A percentile compares a stretch with the other conserved stretches of the same genome.
phyloP scores from a whole-genome alignment of 2,329 filamentous ascomycete species.

The Tolypocladium album region DNA sequence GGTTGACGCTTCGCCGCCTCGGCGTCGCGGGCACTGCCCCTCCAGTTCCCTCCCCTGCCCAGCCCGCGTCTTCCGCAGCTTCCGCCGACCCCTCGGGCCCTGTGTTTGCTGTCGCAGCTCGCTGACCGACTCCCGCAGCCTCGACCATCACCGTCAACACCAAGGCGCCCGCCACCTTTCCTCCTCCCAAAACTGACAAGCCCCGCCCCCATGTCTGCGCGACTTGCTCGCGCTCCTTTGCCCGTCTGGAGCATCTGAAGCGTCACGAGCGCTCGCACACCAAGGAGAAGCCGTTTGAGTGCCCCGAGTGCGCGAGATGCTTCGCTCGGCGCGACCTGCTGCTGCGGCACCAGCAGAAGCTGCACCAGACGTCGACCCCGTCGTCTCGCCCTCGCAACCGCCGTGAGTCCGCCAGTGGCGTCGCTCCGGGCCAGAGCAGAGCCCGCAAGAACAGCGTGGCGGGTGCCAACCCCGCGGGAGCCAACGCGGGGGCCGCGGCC shows the following conservation, averaged over 20 bases:
- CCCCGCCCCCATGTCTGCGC: constrained; percentile 88
- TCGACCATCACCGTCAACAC: constrained; percentile 43
- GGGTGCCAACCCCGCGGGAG: constrained; percentile 34
- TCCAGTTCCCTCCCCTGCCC: constrained; percentile 17
- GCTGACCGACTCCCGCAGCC: constrained; percentile 19
- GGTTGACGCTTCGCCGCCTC: constrained; percentile 1
- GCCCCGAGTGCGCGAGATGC: constrained; percentile 85
- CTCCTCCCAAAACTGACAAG: constrained; percentile 92
- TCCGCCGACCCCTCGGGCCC: not conserved
- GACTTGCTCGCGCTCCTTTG: constrained; percentile 87
- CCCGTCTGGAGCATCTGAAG: constrained; percentile 90
- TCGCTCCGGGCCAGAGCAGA: constrained; percentile 54
- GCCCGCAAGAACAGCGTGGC: constrained; percentile 90
- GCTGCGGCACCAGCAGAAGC: constrained; percentile 93
- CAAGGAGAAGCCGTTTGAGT: constrained; percentile 98
- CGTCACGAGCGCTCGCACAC: constrained; percentile 96
- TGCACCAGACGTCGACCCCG: constrained; percentile 86
- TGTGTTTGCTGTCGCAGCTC: constrained; percentile 2
- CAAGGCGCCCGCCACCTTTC: constrained; percentile 39
- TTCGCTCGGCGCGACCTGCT: constrained; percentile 90
- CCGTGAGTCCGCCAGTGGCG: constrained; percentile 76
- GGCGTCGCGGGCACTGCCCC: constrained; percentile 19
- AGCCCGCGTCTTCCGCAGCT: not conserved
- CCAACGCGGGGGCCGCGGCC: constrained; percentile 38
- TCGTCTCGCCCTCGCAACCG: constrained; percentile 79